Base-by-base conservation (phyloP, 495 filamentous ascomycete genomes). In the Opeltia flavorubescens region DNA sequence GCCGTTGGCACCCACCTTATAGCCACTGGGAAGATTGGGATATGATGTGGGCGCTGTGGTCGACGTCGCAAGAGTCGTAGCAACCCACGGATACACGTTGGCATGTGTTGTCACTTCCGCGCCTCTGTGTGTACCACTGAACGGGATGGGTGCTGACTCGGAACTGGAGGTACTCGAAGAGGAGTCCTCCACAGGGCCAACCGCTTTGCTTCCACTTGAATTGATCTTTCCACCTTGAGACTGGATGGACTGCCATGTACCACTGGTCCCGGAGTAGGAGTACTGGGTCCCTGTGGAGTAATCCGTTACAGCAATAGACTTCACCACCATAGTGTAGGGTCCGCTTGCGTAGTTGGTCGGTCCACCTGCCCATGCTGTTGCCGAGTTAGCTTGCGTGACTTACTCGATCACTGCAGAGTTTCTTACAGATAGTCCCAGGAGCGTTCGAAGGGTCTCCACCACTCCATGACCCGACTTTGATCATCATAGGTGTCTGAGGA, bases 221-320 rank as follows among this genome's bases (percentile, higher is more conserved):
- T 76, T 78, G 50, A 89, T 56, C 47, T 71, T 74, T 40, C 84
- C 88, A 40, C 78, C 83, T n/a, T 76, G 66, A 12, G 89, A 74
- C 49, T 72, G 68, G 63, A 98, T 95, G 49, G 80, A 85, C 50
- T 79, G 52, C 81, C 83, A 94, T 20, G 71, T 74, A 30, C 91
- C 91, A 25, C 72, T 78, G 27, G 66, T 72, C 59, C 87, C 85
- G 41, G 73, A 68, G 60, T 95, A 98, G 17, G 62, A 68, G 67
- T 98, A 98, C 36, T 77, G 67, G 1, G 73, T 77, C 27, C 89
- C 91, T 9, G 86, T 93, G 20, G 86, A 94, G 67, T 95, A 95
- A 65, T 98, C 91, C 34, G 78, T 78, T 41, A 89, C 75, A 35
- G 74, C 74, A 44, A 94, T 67, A 24, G 70, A 78, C 62, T 85